These are phyloP conservation scores for Colletotrichum trifolii DNA, from an alignment of 2,329 filamentous ascomycete genomes.

Conservation along the genomic window DNA sequence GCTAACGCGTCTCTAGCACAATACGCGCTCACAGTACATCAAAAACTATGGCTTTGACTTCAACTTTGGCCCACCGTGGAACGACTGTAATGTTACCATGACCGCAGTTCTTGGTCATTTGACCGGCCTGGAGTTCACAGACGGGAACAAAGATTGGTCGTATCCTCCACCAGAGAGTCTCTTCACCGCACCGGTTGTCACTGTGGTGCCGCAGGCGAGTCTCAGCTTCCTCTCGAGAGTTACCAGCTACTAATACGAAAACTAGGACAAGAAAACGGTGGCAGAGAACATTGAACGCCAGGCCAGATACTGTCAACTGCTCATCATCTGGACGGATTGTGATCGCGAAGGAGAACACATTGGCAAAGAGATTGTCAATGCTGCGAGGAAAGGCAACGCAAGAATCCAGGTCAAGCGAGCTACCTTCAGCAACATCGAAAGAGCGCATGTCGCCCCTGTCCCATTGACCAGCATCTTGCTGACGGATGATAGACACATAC, in stretches of 20 bases:
- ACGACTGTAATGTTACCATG: slow-evolving; percentile 87
- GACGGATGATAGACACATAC: slow-evolving; percentile 74
- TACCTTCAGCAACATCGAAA: slow-evolving; percentile 94
- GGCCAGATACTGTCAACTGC: slow-evolving; percentile 75
- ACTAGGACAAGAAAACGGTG: slow-evolving; percentile 80
- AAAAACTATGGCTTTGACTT: slow-evolving; percentile 97
- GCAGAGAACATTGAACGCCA: slow-evolving; percentile 87
- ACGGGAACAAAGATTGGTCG: slow-evolving; percentile 81
- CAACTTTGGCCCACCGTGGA: slow-evolving; percentile 84
- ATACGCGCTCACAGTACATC: slow-evolving; percentile 79
- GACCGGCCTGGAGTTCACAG: slow-evolving; percentile 80
- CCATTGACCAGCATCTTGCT: slow-evolving; percentile 19
- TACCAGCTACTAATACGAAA: slow-evolving; percentile 20
- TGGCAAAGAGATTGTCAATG: slow-evolving; percentile 86
- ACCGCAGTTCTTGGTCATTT: slow-evolving; percentile 93
- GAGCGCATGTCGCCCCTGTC: slow-evolving; percentile 68
- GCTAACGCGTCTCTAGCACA: slow-evolving; percentile 61
- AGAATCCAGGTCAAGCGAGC: slow-evolving; percentile 85
- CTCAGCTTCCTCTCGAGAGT: neutral
- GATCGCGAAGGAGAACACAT: slow-evolving; percentile 98
- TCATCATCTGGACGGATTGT: slow-evolving; percentile 99
- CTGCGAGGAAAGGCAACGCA: slow-evolving; percentile 79
- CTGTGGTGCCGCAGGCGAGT: slow-evolving; percentile 73
- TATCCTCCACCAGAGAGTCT: slow-evolving; percentile 82
- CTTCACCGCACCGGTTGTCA: slow-evolving; percentile 83